Base-by-base conservation (phyloP, 257 asterid genomes). In the Rauvolfia tetraphylla region DNA sequence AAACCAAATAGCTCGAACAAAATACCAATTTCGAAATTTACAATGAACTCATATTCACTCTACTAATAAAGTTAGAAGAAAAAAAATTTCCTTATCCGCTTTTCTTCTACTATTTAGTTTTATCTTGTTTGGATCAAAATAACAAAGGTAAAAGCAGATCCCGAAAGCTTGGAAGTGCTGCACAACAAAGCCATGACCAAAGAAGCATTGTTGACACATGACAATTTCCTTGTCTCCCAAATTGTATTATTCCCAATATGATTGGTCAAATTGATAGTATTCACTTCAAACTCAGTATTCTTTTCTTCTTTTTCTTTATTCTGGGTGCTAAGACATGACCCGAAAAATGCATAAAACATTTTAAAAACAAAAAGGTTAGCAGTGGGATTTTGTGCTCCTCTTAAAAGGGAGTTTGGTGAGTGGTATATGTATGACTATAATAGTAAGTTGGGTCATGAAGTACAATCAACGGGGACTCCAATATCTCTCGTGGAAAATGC, bases 381-480 rank as follows among this genome's bases (percentile, higher is more conserved):
- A 22, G 8, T 58, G 23, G 10, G 69, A 54, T 54, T 54, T 54
- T 3, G 25, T 20, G 2, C 22, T 3, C 22, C 2, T 7, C 22
- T 54, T 4, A 20, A 5, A 5, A 9, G 1, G 59, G 25, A 39
- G 25, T 20, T 54, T 54, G 59, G 5, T 54, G 70, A 31, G 70
- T 63, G 38, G 23, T n/a, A n/a, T n/a, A n/a, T n/a, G n/a, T n/a
- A n/a, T n/a, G 14, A 0, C 23, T 44, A 68, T 25, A 41, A 41
- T n/a, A n/a, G 44, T 1, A 36, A 34, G 46, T 59, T 68, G 51
- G n/a, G n/a, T n/a, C 34, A n/a, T 44, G 9, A 4, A 42, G 39
- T 69, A n/a, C 58, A 69, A 69, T 69, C 57, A 44, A 69, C 33
- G 73, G n/a, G 57, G 57, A 69, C 11, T 42, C 73, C 73, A 69